Conservation (phyloP, 2,329 filamentous ascomycete genomes). For the Scytalidium lignicola region DNA sequence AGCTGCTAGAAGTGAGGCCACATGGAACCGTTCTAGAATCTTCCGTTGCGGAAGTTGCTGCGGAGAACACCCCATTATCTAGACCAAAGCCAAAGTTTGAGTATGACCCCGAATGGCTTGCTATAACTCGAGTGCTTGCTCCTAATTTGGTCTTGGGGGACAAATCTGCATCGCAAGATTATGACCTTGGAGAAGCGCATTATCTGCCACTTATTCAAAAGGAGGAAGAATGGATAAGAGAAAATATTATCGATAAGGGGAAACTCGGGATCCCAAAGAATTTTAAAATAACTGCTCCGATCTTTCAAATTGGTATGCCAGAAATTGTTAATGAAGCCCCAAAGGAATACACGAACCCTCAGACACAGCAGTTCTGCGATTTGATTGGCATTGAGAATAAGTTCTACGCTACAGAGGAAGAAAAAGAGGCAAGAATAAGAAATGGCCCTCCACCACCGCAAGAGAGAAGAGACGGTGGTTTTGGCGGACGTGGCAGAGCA, state of each 20-base stretch:
- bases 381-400: conserved; percentile 72
- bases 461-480: conserved; percentile 22
- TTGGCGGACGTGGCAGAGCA: conserved; percentile 23
- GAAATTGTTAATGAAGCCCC: conserved; percentile 60
- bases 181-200: conserved; percentile 60
- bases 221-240: conserved; percentile 74
- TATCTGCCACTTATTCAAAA: conserved; percentile 65
- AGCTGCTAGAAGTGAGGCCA: conserved; percentile 62
- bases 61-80: neutral
- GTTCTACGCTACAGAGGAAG: conserved; percentile 67
- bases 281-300: conserved; percentile 71
- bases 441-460: conserved; percentile 48
- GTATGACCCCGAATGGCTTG: conserved; percentile 94
- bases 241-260: conserved; percentile 59
- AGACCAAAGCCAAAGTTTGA: conserved; percentile 21
- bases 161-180: conserved; percentile 44
- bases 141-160: conserved; percentile 59
- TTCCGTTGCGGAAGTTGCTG: conserved; percentile 9
- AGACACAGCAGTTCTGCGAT: conserved; percentile 77
- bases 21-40: conserved; percentile 24
- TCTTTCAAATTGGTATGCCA: conserved; percentile 54
- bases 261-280: conserved; percentile 70
- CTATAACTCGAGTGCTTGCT: conserved; percentile 82
- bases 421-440: conserved; percentile 55
- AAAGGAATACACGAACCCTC: conserved; percentile 78